phyloP scores from a whole-genome alignment of 805 yeast species.

The Candida krabiensis region DNA sequence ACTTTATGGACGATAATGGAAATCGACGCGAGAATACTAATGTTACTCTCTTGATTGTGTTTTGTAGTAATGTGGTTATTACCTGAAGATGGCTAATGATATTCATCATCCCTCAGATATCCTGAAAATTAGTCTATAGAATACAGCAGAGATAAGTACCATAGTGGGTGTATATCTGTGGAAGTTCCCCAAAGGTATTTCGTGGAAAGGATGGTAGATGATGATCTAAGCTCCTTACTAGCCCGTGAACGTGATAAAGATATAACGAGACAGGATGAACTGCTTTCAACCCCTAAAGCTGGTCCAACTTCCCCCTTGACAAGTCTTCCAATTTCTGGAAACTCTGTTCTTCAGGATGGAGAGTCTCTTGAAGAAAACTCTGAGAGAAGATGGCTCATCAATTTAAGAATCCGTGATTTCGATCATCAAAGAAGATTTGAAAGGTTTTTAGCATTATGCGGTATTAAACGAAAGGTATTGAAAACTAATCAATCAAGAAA shows the following conservation, averaged over 20 bases:
- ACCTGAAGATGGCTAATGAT: no score
- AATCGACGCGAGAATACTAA: no score
- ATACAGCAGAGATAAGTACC: no score
- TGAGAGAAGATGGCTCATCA: conserved; percentile 37
- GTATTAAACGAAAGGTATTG: conserved; percentile 19
- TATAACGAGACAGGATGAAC: conserved; percentile 35
- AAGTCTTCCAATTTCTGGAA: conserved; percentile 48
- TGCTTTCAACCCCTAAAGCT: conserved; percentile 45
- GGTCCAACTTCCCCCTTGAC: conserved; percentile 59
- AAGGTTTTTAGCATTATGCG: conserved; percentile 23
- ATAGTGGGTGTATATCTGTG: no score
- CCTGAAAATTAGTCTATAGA: no score
- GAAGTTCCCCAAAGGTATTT: no score
- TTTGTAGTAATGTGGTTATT: no score
- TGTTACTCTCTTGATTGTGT: no score
- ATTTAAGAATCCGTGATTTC: conserved; percentile 20
- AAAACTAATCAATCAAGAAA: not conserved
- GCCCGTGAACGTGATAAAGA: conserved; percentile 12
- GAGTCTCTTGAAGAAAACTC: conserved; percentile 48
- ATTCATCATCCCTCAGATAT: no score
- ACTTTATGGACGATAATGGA: no score
- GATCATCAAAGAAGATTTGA: conserved; percentile 30
- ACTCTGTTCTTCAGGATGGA: conserved; percentile 37
- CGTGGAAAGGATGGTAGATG: not conserved
- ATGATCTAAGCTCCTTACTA: conserved; percentile 5